Conservation (phyloP, 768 basidiomycete species). For the Rickenella mellea region DNA sequence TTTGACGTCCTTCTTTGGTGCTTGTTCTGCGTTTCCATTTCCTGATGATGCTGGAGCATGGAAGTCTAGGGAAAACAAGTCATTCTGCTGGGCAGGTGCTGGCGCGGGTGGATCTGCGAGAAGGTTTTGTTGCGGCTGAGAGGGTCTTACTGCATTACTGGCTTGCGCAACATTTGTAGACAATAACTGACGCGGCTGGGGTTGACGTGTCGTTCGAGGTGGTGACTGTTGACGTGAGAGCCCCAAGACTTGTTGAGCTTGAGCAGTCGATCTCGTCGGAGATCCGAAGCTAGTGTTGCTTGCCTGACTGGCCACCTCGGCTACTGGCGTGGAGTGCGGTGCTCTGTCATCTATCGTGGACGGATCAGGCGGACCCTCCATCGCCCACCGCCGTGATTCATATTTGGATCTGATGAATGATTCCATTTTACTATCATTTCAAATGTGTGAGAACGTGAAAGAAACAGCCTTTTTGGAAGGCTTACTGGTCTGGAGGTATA, state of each 20-base stretch:
- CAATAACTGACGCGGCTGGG: constrained; percentile 47
- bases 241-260: background rate
- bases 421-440: constrained; percentile 80
- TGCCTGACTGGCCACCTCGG: background rate
- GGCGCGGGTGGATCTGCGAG: constrained; percentile 18
- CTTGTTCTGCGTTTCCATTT: constrained; percentile 1
- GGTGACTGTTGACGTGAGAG: constrained; percentile 13
- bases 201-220: constrained; percentile 28
- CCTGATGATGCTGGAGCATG: constrained; percentile 43
- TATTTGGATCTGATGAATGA: constrained; percentile 97
- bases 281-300: background rate
- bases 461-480: constrained; percentile 10
- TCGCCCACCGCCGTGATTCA: constrained; percentile 86
- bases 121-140: constrained; percentile 11
- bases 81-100: constrained; percentile 30
- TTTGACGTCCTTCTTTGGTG: constrained; percentile 63
- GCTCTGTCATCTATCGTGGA: constrained; percentile 53
- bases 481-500: constrained; percentile 89
- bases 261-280: background rate
- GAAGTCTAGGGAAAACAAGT: constrained; percentile 83
- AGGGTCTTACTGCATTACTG: constrained; percentile 9
- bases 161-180: constrained; percentile 24
- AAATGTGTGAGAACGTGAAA: background rate
- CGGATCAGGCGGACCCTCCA: constrained; percentile 85
- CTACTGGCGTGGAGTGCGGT: constrained; percentile 7